Conservation (phyloP, 2,329 filamentous ascomycete genomes). For the Fonsecaea pedrosoi region DNA sequence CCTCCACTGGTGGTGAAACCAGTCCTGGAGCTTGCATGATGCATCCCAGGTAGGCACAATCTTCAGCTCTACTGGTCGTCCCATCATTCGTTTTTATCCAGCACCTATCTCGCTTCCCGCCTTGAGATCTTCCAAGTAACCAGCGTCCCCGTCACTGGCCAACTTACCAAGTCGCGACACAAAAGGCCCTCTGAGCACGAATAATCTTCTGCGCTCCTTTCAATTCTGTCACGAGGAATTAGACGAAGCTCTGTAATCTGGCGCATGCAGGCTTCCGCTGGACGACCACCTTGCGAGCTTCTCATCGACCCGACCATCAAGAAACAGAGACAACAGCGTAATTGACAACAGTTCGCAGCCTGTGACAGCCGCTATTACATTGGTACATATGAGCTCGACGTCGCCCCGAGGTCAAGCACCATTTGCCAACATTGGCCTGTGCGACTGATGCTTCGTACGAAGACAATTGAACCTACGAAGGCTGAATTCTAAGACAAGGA, state of each 20-base stretch:
- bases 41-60: neutral
- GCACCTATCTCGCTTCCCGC: neutral
- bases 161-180: neutral
- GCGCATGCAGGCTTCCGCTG: neutral
- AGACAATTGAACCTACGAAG: neutral
- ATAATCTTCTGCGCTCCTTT: neutral
- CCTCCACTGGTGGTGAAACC: neutral
- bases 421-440: neutral
- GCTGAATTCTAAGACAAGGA: neutral
- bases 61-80: neutral
- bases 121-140: neutral
- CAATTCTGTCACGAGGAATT: neutral
- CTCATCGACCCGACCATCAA: neutral
- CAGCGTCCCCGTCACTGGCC: neutral
- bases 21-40: neutral
- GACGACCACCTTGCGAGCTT: neutral
- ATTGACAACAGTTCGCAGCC: neutral
- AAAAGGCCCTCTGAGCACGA: neutral
- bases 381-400: neutral
- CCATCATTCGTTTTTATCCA: neutral
- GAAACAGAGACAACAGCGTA: neutral
- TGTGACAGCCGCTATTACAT: neutral
- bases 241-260: neutral
- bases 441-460: neutral
- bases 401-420: neutral